These are phyloP conservation scores for Acarospora socialis DNA, from an alignment of 2,329 filamentous ascomycete species.

Conservation along the genomic window DNA sequence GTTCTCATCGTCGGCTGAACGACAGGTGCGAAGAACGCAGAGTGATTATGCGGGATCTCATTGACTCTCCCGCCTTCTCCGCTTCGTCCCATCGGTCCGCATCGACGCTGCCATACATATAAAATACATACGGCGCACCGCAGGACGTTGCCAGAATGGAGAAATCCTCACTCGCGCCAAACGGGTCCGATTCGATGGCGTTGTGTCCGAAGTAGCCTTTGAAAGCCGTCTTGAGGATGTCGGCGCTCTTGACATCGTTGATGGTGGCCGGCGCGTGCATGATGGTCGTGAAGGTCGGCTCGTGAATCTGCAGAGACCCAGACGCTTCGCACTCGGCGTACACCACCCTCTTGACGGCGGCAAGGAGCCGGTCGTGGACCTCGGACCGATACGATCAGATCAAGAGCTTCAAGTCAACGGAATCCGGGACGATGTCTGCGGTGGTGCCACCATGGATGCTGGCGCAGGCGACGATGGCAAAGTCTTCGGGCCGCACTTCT, in stretches of 20 bases:
- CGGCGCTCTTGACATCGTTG: constrained; percentile 35
- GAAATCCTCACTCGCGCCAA: constrained; percentile 44
- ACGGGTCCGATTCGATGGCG: constrained; percentile 26
- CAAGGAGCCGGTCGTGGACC: constrained; percentile 23
- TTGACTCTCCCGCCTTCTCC: constrained; percentile 29
- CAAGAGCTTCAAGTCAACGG: constrained; percentile 28
- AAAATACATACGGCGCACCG: constrained; percentile 39
- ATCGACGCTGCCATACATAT: constrained; percentile 41
- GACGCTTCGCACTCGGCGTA: constrained; percentile 39
- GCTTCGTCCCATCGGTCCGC: constrained; percentile 35
- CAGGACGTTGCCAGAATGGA: constrained; percentile 37
- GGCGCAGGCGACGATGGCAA: constrained; percentile 32
- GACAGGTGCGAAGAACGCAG: constrained; percentile 42
- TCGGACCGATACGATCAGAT: constrained; percentile 24
- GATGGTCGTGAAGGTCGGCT: constrained; percentile 30
- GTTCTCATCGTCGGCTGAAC: constrained; percentile 43
- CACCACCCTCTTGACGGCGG: constrained; percentile 30
- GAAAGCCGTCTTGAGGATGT: constrained; percentile 31
- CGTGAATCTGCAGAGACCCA: constrained; percentile 25
- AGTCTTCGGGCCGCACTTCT: constrained; percentile 26
- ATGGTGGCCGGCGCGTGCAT: constrained; percentile 34
- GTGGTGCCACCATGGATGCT: constrained; percentile 29
- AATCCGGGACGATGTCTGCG: constrained; percentile 33
- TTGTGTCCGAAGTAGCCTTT: constrained; percentile 29
- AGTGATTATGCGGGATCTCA: constrained; percentile 46